Percentiles rank a stretch among this genome's conserved stretches.
Conservation (phyloP, 495 filamentous ascomycete species). For the Hyaloscypha hepaticicola region DNA sequence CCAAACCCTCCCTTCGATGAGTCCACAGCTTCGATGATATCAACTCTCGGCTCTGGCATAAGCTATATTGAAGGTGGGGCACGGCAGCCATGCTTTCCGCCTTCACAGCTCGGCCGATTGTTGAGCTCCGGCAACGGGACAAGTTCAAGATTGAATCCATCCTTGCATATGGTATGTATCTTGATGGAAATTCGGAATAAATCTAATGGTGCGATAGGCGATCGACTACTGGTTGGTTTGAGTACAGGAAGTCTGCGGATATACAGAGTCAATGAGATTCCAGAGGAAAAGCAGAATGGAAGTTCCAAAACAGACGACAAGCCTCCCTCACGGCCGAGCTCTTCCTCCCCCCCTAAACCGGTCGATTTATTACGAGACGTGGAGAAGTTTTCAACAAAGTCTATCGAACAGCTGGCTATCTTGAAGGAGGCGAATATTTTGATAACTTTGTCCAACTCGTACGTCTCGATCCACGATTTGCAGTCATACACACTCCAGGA, state of each 20-base stretch:
- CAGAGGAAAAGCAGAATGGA: constrained; percentile 25
- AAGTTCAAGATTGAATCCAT: constrained; percentile 95
- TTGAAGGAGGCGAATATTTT: constrained; percentile 93
- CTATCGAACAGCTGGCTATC: constrained; percentile 88
- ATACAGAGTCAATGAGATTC: constrained; percentile 80
- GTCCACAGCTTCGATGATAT: constrained; percentile 22
- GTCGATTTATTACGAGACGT: constrained; percentile 85
- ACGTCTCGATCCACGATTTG: constrained; percentile 85
- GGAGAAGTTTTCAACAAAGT: constrained; percentile 87
- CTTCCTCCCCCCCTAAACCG: constrained; percentile 48
- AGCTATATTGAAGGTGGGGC: constrained; percentile 21
- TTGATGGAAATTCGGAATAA: neutral
- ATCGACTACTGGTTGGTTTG: constrained; percentile 85
- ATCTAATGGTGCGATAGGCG: constrained; percentile 50
- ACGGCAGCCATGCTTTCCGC: constrained; percentile 83
- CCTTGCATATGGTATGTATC: constrained; percentile 72
- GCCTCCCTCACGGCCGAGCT: constrained; percentile 29
- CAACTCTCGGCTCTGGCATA: neutral
- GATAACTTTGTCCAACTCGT: constrained; percentile 83
- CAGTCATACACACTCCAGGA: constrained; percentile 79
- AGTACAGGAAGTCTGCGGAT: constrained; percentile 86
- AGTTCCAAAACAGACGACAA: constrained; percentile 34
- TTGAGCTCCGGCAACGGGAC: constrained; percentile 93
- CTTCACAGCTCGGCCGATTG: constrained; percentile 91
- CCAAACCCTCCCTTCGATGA: neutral